These are phyloP conservation scores for Cyclotella choctawhatcheeana DNA, from an alignment of 108 stramenopile genomes.

Conservation along the genomic window DNA sequence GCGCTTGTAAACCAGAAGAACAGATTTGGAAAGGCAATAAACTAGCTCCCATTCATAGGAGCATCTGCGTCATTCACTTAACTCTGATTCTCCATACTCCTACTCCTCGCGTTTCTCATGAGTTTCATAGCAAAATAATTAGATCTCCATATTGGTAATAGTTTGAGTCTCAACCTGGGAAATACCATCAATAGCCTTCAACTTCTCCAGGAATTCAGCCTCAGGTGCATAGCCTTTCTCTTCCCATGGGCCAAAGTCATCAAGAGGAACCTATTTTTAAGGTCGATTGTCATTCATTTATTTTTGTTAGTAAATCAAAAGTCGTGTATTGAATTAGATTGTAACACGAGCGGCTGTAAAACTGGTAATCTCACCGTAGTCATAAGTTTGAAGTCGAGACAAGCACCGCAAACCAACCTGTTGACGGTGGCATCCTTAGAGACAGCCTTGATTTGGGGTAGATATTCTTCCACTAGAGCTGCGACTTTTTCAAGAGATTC, in stretches of 20 bases:
- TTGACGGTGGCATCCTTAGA: slow-evolving; percentile 72
- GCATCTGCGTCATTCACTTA: too few species aligned
- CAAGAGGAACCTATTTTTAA: slow-evolving; percentile 74
- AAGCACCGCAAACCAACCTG: slow-evolving; percentile 83
- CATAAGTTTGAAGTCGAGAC: slow-evolving; percentile 91
- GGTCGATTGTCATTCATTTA: too few species aligned
- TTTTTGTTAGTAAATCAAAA: too few species aligned
- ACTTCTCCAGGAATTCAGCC: slow-evolving; percentile 80
- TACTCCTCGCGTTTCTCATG: too few species aligned
- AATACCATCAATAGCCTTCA: slow-evolving; percentile 87
- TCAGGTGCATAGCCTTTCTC: slow-evolving; percentile 79
- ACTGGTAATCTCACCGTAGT: too few species aligned
- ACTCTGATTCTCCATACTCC: too few species aligned
- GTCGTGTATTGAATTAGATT: too few species aligned
- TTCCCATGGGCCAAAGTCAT: slow-evolving; percentile 87
- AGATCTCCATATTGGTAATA: slow-evolving; percentile 79
- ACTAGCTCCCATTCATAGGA: too few species aligned
- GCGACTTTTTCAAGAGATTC: slow-evolving; percentile 75
- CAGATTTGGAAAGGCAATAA: too few species aligned
- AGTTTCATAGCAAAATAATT: too few species aligned
- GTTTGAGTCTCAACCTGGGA: slow-evolving; percentile 91
- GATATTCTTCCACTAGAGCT: slow-evolving; percentile 80
- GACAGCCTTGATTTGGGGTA: slow-evolving; percentile 78
- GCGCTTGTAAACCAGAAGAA: too few species aligned
- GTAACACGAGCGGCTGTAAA: too few species aligned